These are phyloP conservation scores for Eucalyptus dawsonii DNA, from an alignment of 345 rosid species.

Conservation along the genomic window DNA sequence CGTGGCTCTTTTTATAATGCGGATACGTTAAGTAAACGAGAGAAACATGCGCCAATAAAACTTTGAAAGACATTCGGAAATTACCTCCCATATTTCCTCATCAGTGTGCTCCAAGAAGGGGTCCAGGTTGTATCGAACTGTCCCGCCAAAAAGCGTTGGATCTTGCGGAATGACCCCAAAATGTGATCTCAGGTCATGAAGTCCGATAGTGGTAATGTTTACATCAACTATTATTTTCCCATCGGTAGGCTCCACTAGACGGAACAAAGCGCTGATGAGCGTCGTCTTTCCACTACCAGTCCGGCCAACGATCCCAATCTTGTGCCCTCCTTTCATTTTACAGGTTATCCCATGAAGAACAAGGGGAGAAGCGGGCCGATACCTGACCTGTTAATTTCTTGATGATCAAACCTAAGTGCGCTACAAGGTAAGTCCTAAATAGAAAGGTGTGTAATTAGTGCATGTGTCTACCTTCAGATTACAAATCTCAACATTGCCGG, in stretches of 20 bases:
- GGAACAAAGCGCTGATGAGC: slow-evolving; percentile 37
- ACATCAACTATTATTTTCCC: slow-evolving; percentile 46
- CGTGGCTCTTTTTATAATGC: not conserved
- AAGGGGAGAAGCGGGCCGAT: slow-evolving; percentile 30
- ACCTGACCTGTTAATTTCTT: slow-evolving; percentile 23
- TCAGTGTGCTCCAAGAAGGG: slow-evolving; percentile 25
- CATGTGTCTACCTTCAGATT: slow-evolving; percentile 26
- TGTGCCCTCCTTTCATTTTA: slow-evolving; percentile 37
- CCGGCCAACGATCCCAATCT: slow-evolving; percentile 52
- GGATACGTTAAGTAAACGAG: not conserved
- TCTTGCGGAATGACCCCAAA: slow-evolving; percentile 60
- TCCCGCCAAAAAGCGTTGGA: slow-evolving; percentile 50
- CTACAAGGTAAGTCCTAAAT: not conserved
- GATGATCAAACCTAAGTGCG: not conserved
- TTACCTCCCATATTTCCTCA: slow-evolving; percentile 41
- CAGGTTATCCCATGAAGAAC: slow-evolving; percentile 58
- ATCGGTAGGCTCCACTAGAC: slow-evolving; percentile 40
- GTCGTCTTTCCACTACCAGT: slow-evolving; percentile 63
- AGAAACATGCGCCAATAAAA: not conserved
- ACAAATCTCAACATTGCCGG: slow-evolving; percentile 35
- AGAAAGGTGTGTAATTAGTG: not conserved
- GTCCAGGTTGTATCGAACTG: slow-evolving; percentile 54
- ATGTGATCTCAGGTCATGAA: slow-evolving; percentile 45
- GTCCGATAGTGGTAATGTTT: slow-evolving; percentile 35
- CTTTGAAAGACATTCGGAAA: not conserved